phyloP scores from a whole-genome alignment of 2,329 filamentous ascomycete genomes.

The Aspergillus ochraceus region DNA sequence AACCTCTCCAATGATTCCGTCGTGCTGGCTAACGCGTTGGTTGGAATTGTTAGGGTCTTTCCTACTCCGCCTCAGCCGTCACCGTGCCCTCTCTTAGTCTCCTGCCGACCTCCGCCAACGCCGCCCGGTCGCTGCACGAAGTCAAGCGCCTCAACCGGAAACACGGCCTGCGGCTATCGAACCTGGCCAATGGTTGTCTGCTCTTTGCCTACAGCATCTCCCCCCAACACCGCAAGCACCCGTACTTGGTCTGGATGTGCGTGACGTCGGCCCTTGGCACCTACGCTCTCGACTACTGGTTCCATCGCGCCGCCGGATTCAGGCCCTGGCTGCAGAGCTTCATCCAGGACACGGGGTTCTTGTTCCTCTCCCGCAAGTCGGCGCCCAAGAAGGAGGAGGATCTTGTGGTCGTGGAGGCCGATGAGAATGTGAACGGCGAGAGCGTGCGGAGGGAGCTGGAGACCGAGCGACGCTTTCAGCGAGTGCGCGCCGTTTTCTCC shows the following conservation, averaged over 20 bases:
- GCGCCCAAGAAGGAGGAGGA: conserved; percentile 37
- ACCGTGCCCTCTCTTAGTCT: conserved; percentile 77
- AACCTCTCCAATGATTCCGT: conserved; percentile 1
- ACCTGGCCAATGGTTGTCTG: conserved; percentile 69
- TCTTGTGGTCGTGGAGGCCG: conserved; percentile 37
- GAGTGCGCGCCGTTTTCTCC: conserved; percentile 38
- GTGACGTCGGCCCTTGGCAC: conserved; percentile 54
- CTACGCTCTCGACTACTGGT: conserved; percentile 66
- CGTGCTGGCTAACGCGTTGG: not conserved
- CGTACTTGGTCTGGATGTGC: conserved; percentile 85
- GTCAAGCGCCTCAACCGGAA: conserved; percentile 63
- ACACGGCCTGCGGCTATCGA: conserved; percentile 67
- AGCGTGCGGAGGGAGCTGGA: conserved; percentile 46
- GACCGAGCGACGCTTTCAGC: conserved; percentile 41
- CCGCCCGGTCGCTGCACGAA: conserved; percentile 68
- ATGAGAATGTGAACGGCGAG: conserved; percentile 48
- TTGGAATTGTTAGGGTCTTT: conserved; percentile 66
- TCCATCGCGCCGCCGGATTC: conserved; percentile 64
- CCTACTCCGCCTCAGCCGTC: conserved; percentile 76
- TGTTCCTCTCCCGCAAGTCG: conserved; percentile 15
- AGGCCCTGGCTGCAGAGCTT: conserved; percentile 31
- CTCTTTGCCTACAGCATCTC: conserved; percentile 76
- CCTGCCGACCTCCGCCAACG: conserved; percentile 72
- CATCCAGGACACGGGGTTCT: conserved; percentile 46
- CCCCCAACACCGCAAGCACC: conserved; percentile 73